Percentiles rank a stretch among this genome's conserved stretches.
Evolutionary conservation across 768 basidiomycete genomes (phyloP).

Genomic region (Polyporus arcularius): DNA sequence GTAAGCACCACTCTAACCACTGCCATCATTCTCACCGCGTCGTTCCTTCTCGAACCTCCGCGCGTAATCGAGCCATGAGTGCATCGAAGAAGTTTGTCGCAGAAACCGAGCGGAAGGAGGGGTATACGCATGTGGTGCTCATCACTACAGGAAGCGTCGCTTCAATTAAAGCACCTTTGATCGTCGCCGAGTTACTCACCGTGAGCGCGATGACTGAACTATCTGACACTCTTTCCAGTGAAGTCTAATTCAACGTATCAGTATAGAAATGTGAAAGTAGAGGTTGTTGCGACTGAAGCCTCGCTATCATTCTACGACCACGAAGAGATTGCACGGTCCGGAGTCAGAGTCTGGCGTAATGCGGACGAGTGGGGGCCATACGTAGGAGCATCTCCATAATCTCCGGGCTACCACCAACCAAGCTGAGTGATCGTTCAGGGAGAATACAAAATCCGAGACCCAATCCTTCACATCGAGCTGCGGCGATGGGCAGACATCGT

Average conservation of each 20-base stretch:
- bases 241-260: slow-evolving; percentile 30
- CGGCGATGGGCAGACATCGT: slow-evolving; percentile 94
- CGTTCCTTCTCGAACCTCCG: background rate
- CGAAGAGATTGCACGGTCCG: slow-evolving; percentile 48
- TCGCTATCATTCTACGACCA: slow-evolving; percentile 77
- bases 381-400: slow-evolving; percentile 46
- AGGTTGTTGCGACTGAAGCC: slow-evolving; percentile 80
- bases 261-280: slow-evolving; percentile 75
- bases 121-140: slow-evolving; percentile 68
- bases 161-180: slow-evolving; percentile 89
- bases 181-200: slow-evolving; percentile 71
- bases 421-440: slow-evolving; percentile 41
- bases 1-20: slow-evolving; percentile 8
- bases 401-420: too few relatives aligned
- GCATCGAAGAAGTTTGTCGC: slow-evolving; percentile 20
- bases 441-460: slow-evolving; percentile 78
- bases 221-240: too few relatives aligned
- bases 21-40: background rate
- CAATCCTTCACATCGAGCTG: slow-evolving; percentile 95
- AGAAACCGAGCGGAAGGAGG: slow-evolving; percentile 30
- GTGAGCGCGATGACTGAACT: slow-evolving; percentile 41
- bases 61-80: background rate
- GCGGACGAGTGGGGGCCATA: slow-evolving; percentile 80
- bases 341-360: slow-evolving; percentile 82
- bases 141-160: slow-evolving; percentile 96